Evolutionary conservation across 2,329 filamentous ascomycete genomes (phyloP).

Genomic region (Arthrobotrys musiformis): DNA sequence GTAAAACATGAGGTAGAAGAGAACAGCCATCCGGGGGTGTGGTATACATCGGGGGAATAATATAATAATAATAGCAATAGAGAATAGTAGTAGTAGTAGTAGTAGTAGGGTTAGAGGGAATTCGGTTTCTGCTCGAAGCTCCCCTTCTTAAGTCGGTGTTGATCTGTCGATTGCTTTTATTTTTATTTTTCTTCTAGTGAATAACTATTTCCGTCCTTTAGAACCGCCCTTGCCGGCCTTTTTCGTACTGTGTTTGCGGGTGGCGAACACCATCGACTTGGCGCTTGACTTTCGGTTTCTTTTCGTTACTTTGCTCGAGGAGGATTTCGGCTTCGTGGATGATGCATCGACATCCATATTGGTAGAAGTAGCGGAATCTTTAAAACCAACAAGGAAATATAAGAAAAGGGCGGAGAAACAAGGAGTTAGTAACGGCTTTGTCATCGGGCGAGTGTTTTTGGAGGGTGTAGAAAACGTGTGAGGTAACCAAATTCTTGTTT

Average conservation of each 20-base stretch:
- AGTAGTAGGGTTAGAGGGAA: neutral
- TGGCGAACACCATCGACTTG: slow-evolving; percentile 52
- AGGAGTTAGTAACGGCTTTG: slow-evolving; percentile 55
- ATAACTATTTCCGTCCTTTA: slow-evolving; percentile 44
- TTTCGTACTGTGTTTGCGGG: slow-evolving; percentile 40
- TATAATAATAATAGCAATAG: neutral
- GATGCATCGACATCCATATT: slow-evolving; percentile 54
- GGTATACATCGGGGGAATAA: slow-evolving; percentile 21
- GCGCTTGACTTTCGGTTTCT: slow-evolving; percentile 40
- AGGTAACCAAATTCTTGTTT: slow-evolving; percentile 38
- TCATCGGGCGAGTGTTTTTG: slow-evolving; percentile 36
- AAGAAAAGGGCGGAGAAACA: slow-evolving; percentile 44
- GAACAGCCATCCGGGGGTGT: neutral
- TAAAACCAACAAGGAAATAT: slow-evolving; percentile 55
- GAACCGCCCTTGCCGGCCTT: slow-evolving; percentile 19
- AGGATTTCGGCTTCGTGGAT: slow-evolving; percentile 38
- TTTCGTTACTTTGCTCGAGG: slow-evolving; percentile 39
- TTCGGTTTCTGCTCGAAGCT: neutral
- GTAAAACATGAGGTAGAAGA: slow-evolving; percentile 42
- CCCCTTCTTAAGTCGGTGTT: neutral
- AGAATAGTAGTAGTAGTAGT: too few relatives aligned
- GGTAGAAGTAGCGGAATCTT: slow-evolving; percentile 50
- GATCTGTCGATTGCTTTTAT: neutral
- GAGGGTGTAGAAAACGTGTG: slow-evolving; percentile 47
- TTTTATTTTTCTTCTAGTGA: neutral